Conservation (phyloP, 2,329 filamentous ascomycete species). For the Pseudogymnoascus sp. region DNA sequence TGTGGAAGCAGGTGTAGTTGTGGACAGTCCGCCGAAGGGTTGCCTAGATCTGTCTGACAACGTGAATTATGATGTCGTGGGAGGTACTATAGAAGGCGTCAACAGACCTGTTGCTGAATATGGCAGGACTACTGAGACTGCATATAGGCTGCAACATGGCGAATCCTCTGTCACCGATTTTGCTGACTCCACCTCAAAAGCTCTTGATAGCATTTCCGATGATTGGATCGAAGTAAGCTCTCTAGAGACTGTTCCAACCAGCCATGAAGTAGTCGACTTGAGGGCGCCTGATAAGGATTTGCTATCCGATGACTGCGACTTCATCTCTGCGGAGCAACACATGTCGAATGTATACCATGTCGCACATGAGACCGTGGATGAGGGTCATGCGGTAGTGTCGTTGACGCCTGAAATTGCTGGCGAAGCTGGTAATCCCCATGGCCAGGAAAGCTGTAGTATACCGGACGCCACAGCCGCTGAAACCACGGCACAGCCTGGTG, state of each 20-base stretch:
- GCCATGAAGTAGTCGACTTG: not conserved
- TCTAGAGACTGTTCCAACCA: not conserved
- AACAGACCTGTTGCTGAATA: not conserved
- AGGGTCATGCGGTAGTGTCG: not conserved
- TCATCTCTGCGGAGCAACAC: not conserved
- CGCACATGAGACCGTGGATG: not conserved
- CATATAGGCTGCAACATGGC: not conserved
- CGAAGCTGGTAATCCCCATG: not conserved
- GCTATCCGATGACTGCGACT: not conserved
- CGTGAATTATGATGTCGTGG: not conserved
- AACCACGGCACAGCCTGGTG: not conserved
- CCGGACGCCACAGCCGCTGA: not conserved
- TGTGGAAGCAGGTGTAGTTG: not conserved
- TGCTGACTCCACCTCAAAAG: not conserved
- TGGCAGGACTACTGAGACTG: not conserved
- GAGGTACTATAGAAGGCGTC: not conserved
- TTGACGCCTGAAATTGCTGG: not conserved
- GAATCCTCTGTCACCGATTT: not conserved
- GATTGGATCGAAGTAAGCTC: constrained; percentile 1
- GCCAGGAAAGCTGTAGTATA: not conserved
- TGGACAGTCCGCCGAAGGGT: not conserved
- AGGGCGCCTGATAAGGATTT: not conserved
- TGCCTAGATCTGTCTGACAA: not conserved
- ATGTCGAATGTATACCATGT: not conserved
- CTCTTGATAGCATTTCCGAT: not conserved